Conservation (phyloP, 129 eudicot genomes). For the Apium graveolens region DNA sequence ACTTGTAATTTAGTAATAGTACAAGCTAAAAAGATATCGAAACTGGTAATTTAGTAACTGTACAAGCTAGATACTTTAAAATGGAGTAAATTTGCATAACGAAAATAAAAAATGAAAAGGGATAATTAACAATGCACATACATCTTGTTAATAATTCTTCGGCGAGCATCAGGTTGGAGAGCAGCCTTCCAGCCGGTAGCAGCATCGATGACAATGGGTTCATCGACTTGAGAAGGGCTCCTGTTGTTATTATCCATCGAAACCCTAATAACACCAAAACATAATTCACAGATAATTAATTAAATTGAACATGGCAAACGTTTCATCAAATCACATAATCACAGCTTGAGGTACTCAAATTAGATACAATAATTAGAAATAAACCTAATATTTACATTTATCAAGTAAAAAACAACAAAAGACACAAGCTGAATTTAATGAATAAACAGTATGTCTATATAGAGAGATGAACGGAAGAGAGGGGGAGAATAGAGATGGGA, state of each 20-base stretch:
- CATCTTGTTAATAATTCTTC: slow-evolving; percentile 64
- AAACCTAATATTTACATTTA: neutral
- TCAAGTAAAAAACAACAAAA: neutral
- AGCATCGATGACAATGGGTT: slow-evolving; percentile 38
- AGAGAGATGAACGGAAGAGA: too few species aligned
- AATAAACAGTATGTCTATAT: too few species aligned
- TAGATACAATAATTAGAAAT: neutral
- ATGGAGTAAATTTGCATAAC: neutral
- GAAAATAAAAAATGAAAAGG: neutral
- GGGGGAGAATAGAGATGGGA: too few species aligned
- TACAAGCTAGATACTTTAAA: neutral
- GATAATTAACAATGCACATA: slow-evolving; percentile 8
- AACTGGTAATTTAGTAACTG: neutral
- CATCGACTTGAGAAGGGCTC: slow-evolving; percentile 47
- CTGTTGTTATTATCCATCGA: slow-evolving; percentile 47
- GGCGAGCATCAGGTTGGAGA: slow-evolving; percentile 46
- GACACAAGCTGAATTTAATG: neutral
- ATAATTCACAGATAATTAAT: neutral
- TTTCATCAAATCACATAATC: too few species aligned
- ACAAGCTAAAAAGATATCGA: neutral
- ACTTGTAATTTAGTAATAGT: neutral
- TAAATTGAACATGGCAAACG: neutral
- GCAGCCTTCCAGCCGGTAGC: slow-evolving; percentile 53
- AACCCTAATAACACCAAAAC: neutral
- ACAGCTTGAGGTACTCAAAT: neutral